These are phyloP conservation scores for Funneliformis mosseae DNA, from an alignment of 192 early-diverging fungal species.

Conservation along the genomic window DNA sequence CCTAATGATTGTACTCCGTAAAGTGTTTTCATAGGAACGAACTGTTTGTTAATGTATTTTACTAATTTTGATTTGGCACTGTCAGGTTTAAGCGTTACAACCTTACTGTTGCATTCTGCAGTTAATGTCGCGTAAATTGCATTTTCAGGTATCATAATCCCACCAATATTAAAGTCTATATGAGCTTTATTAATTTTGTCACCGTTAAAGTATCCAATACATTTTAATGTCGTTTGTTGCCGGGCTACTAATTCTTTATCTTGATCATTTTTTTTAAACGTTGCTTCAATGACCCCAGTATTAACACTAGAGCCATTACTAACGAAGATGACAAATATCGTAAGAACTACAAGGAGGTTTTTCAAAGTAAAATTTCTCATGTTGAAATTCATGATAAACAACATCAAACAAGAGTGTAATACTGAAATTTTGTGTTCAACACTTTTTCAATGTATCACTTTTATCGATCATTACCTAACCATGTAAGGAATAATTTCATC, in stretches of 20 bases:
- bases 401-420: too few species aligned
- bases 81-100: not conserved
- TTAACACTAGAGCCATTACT: not conserved
- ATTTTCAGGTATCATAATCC: not conserved
- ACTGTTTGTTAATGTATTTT: not conserved
- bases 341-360: not conserved
- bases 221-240: not conserved
- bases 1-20: not conserved
- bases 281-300: not conserved
- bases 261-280: not conserved
- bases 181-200: not conserved
- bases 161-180: not conserved
- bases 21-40: not conserved
- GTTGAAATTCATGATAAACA: too few species aligned
- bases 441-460: too few species aligned
- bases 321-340: not conserved
- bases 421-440: too few species aligned
- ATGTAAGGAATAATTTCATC: too few species aligned
- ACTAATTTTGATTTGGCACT: not conserved
- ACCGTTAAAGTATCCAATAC: not conserved
- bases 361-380: slow-evolving; percentile 2
- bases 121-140: not conserved
- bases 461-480: too few species aligned
- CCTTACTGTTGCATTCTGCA: not conserved
- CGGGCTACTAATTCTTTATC: not conserved